Conservation (phyloP, 2,329 filamentous ascomycete genomes). For the Cercospora citrullina region DNA sequence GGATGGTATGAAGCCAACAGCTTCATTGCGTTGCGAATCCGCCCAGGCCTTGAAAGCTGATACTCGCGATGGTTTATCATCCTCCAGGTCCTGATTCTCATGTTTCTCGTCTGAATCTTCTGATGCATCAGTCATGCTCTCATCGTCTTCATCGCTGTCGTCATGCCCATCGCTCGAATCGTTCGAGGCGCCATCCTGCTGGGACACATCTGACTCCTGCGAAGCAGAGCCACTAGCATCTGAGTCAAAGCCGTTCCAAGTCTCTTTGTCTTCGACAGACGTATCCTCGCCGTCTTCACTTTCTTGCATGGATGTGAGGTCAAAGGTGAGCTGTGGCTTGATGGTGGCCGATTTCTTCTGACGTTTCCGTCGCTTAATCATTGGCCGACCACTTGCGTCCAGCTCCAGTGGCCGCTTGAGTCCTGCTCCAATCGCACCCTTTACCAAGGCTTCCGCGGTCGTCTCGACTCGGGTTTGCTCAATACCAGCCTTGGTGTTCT, state of each 20-base stretch:
- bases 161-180: neutral
- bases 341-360: slow-evolving; percentile 47
- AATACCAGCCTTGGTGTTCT: neutral
- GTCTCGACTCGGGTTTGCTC: neutral
- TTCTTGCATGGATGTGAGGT: neutral
- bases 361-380: slow-evolving; percentile 75
- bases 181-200: slow-evolving; percentile 1
- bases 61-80: slow-evolving; percentile 45
- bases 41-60: slow-evolving; percentile 95
- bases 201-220: neutral
- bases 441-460: neutral
- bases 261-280: slow-evolving; percentile 6
- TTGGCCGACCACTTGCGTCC: slow-evolving; percentile 74
- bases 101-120: slow-evolving; percentile 38
- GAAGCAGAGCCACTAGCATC: slow-evolving; percentile 8
- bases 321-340: slow-evolving; percentile 24
- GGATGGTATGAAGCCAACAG: slow-evolving; percentile 66
- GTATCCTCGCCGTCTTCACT: neutral
- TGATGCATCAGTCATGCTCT: neutral
- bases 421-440: slow-evolving; percentile 63
- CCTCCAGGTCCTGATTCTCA: slow-evolving; percentile 15
- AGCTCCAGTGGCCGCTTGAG: slow-evolving; percentile 83
- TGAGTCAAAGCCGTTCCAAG: slow-evolving; percentile 18
- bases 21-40: slow-evolving; percentile 78
- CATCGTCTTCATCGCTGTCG: neutral